phyloP scores from a whole-genome alignment of 192 early-diverging fungal species.

The Cladochytrium replicatum region DNA sequence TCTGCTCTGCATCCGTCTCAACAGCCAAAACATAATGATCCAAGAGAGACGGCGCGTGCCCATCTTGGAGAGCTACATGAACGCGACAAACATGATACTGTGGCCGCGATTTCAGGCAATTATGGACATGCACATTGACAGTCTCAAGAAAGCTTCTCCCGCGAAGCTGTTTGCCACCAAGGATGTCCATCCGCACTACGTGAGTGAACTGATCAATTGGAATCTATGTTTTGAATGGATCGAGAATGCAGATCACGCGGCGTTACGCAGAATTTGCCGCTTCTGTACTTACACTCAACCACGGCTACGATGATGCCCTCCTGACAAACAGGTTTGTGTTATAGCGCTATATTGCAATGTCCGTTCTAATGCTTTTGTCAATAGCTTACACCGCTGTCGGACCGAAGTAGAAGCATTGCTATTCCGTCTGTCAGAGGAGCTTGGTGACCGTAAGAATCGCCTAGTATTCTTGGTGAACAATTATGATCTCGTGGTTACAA shows the following conservation, averaged over 20 bases:
- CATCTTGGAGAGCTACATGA: constrained; percentile 73
- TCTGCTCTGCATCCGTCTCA: constrained; percentile 81
- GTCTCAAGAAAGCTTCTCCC: constrained; percentile 62
- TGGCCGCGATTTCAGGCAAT: constrained; percentile 76
- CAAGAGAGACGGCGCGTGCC: constrained; percentile 75
- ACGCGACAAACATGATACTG: constrained; percentile 83
- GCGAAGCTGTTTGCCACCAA: constrained; percentile 49
- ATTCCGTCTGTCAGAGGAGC: constrained; percentile 59
- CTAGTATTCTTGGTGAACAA: constrained; percentile 91
- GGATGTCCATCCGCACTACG: constrained; percentile 74
- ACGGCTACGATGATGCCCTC: constrained; percentile 76
- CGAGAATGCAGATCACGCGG: constrained; percentile 53
- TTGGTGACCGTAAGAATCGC: constrained; percentile 54
- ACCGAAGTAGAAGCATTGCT: constrained; percentile 71
- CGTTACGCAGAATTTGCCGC: constrained; percentile 89
- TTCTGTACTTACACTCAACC: constrained; percentile 81
- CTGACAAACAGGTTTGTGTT: constrained; percentile 57
- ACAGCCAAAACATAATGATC: constrained; percentile 67
- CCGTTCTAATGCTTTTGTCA: background rate
- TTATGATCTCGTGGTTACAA: constrained; percentile 74
- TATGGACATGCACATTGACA: constrained; percentile 87
- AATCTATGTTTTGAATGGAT: background rate
- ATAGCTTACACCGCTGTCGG: constrained; percentile 58
- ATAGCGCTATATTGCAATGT: background rate
- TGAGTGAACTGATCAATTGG: constrained; percentile 27